These are phyloP conservation scores for Boletus sp. DNA, from an alignment of 768 basidiomycete species.

Conservation along the genomic window DNA sequence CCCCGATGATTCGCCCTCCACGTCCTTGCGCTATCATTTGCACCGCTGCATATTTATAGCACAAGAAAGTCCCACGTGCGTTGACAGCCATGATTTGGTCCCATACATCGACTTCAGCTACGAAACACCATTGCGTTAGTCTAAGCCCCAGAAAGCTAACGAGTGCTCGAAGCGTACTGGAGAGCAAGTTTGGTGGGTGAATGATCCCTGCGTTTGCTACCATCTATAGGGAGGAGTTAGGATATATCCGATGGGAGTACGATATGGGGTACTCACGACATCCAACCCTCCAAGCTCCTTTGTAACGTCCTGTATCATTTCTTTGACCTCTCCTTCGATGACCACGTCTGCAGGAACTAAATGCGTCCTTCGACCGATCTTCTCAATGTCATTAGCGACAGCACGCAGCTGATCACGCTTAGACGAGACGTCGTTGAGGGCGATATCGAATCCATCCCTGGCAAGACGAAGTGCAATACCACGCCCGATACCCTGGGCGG, in stretches of 20 bases:
- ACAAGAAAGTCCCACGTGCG: conserved; percentile 54
- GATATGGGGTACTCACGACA: conserved; percentile 35
- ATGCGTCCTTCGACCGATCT: conserved; percentile 25
- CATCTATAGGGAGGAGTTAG: conserved; percentile 15
- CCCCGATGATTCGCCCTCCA: conserved; percentile 55
- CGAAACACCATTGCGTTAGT: background rate
- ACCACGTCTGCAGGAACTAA: conserved; percentile 39
- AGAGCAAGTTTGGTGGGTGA: background rate
- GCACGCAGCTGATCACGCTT: conserved; percentile 28
- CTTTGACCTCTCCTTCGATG: conserved; percentile 40
- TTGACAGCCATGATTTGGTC: conserved; percentile 49
- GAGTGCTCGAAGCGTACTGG: conserved; percentile 4
- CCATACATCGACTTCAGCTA: conserved; percentile 37
- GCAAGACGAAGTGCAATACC: conserved; percentile 34
- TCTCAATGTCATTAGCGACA: conserved; percentile 28
- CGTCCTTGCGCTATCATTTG: conserved; percentile 55
- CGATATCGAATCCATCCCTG: conserved; percentile 30
- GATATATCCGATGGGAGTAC: background rate
- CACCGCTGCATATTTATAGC: conserved; percentile 60
- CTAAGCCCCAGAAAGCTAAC: background rate
- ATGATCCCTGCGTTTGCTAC: conserved; percentile 25
- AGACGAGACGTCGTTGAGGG: conserved; percentile 30
- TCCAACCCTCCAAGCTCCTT: conserved; percentile 42
- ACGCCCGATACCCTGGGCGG: conserved; percentile 29
- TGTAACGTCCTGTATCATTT: conserved; percentile 33